These are phyloP conservation scores for Calonectria hawksworthii DNA, from an alignment of 2,329 filamentous ascomycete species.

Conservation along the genomic window DNA sequence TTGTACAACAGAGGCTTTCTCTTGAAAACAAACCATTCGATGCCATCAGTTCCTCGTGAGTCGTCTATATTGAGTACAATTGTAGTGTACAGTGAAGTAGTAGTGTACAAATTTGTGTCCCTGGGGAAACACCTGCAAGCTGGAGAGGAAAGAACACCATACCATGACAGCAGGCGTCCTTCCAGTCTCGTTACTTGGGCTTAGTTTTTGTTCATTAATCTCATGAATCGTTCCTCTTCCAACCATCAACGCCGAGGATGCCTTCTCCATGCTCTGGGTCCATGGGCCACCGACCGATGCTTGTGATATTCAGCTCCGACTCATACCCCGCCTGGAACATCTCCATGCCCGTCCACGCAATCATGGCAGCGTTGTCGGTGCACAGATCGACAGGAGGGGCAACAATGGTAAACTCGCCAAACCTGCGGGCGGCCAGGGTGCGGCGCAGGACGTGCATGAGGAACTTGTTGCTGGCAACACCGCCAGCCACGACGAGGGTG, in stretches of 20 bases:
- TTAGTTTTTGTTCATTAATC: not conserved
- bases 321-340: conserved; percentile 88
- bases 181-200: not conserved
- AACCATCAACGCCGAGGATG: conserved; percentile 72
- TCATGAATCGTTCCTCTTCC: conserved; percentile 50
- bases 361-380: conserved; percentile 98
- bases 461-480: conserved; percentile 89
- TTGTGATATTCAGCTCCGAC: conserved; percentile 71
- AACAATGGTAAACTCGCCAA: conserved; percentile 70
- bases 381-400: conserved; percentile 85
- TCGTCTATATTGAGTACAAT: not conserved
- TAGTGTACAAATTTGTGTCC: conserved; percentile 17
- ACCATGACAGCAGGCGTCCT: not conserved
- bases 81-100: conserved; percentile 26
- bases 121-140: not conserved
- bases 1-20: conserved; percentile 49
- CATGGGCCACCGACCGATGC: conserved; percentile 80
- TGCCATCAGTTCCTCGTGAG: conserved; percentile 19
- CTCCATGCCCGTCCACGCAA: conserved; percentile 92
- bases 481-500: conserved; percentile 87
- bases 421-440: conserved; percentile 76
- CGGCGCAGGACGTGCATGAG: conserved; percentile 75
- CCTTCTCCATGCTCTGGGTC: conserved; percentile 73
- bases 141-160: no score
- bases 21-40: conserved; percentile 30